These are phyloP conservation scores for Ceratocystis harringtonii DNA, from an alignment of 2,329 filamentous ascomycete genomes.

Conservation along the genomic window DNA sequence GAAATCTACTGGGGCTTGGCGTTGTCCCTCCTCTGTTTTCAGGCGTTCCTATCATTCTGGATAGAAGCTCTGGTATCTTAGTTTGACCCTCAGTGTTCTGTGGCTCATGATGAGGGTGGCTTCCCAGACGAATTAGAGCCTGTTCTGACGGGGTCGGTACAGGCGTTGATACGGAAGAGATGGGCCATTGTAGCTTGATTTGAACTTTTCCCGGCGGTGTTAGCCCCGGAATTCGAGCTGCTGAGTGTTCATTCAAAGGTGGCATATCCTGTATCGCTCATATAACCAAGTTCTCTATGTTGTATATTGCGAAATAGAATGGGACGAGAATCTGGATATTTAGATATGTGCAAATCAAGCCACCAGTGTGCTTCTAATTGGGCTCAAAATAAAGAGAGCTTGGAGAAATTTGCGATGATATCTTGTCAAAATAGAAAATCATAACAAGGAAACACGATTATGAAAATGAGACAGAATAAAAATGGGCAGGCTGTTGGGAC, in stretches of 20 bases:
- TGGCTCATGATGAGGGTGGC: not conserved
- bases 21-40: not conserved
- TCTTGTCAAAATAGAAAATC: too few species aligned
- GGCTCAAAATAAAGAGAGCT: too few species aligned
- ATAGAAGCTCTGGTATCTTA: not conserved
- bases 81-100: not conserved
- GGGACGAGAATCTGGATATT: not conserved
- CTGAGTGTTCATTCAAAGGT: not conserved
- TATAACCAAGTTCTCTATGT: not conserved
- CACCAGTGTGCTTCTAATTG: too few species aligned
- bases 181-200: not conserved
- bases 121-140: not conserved
- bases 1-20: not conserved
- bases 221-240: not conserved
- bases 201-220: not conserved
- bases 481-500: too few species aligned
- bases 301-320: not conserved
- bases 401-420: too few species aligned
- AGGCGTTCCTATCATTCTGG: not conserved
- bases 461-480: too few species aligned
- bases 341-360: too few species aligned
- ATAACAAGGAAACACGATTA: too few species aligned
- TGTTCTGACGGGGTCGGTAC: not conserved
- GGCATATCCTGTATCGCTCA: not conserved
- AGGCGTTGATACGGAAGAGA: not conserved